Evolutionary conservation across 768 basidiomycete genomes (phyloP), one percentile per base, ranked within the genome.

Genomic region (Amanita polypyramis): DNA sequence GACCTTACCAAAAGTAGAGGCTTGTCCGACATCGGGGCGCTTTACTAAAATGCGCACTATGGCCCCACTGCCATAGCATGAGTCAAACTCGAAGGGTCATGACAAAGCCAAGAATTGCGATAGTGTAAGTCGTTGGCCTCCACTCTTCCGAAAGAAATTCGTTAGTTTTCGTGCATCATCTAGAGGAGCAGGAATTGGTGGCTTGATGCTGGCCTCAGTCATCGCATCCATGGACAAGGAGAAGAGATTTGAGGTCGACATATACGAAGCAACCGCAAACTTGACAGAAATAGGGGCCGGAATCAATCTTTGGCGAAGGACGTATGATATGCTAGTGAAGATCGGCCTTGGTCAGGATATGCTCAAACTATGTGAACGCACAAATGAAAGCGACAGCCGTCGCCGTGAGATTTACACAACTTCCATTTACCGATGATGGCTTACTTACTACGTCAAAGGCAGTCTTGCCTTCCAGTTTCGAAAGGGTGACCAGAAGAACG

Each of bases 211-310:
- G 48, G 37, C 34, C 34, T 46, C 34, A 36, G 47, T 47, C 47
- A 45, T 51, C 67, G 69, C 73, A 21, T 69, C 69, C n/a, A 55
- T 76, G 38, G 69, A 73, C 5, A 65, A 59, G 51, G 76, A 72
- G 55, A 69, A 70, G 1, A 70, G 79, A 51, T 75, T 81, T 21
- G 72, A 78, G 27, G 67, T 80, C 32, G 70, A 74, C 44, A 60
- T 82, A 19, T 82, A 72, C 50, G 80, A 82, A 63, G 69, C 66
- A 10, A 71, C 77, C 23, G 54, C 58, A 34, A 60, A 70, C 44
- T 68, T 80, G 35, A 60, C 68, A 20, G 79, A 80, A 60, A 33
- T 79, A 20, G 80, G 80, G n/a, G 79, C 78, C 14, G 80, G 80
- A n/a, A 68, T 82, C 46, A 76, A 74, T 3, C 55, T 80, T 5